These are phyloP conservation scores for Alternaria sp. DNA, from an alignment of 2,329 filamentous ascomycete species.

Conservation along the genomic window DNA sequence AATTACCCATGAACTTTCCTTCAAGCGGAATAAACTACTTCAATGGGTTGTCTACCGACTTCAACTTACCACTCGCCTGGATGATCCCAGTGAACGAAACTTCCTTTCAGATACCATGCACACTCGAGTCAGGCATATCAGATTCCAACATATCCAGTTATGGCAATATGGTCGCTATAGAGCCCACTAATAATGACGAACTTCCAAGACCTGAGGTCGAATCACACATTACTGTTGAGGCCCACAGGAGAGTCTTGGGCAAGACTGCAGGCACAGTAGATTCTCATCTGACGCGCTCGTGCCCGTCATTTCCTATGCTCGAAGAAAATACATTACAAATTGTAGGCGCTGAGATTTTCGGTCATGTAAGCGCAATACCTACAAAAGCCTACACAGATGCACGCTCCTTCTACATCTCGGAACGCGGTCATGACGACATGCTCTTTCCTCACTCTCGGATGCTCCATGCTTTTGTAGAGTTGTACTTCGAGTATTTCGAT, in stretches of 20 bases:
- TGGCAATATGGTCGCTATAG: background rate
- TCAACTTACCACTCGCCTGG: background rate
- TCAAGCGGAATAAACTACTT: background rate
- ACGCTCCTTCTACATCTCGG: background rate
- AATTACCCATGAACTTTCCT: background rate
- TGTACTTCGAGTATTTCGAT: conserved; percentile 12
- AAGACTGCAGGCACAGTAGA: background rate
- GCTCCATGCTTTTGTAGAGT: conserved; percentile 5
- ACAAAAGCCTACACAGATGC: background rate
- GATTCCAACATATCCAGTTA: background rate
- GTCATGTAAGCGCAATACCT: background rate
- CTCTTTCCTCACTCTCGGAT: background rate
- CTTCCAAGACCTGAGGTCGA: background rate
- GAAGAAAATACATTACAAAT: background rate
- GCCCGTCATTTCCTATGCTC: background rate
- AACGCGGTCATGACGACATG: background rate
- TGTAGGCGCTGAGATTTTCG: background rate
- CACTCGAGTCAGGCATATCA: background rate
- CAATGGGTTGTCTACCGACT: background rate
- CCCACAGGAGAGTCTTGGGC: background rate
- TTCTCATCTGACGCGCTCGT: background rate
- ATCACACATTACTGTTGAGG: background rate
- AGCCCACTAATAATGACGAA: background rate
- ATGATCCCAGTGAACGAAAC: background rate
- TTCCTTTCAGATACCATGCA: background rate